Base-by-base conservation (phyloP, 129 eudicot genomes). In the Apium graveolens region DNA sequence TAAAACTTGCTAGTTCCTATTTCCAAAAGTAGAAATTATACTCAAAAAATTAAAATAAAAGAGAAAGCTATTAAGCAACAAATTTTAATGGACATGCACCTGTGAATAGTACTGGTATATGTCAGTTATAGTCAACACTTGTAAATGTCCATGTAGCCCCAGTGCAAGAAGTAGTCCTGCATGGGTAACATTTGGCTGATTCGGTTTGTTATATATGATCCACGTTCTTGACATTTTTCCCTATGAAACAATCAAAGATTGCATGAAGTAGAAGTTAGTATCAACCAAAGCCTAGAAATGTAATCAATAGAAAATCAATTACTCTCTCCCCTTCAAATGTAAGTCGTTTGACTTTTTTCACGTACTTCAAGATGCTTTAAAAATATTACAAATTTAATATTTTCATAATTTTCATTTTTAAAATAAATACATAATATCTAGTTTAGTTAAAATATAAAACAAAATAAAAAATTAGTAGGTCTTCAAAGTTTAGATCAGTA, bases 211-310 rank as follows among this genome's bases (percentile, higher is more conserved):
- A 83, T 95, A 95, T 44, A 79, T 76, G 46, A 95, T 95, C 99
- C 99, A 95, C 74, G 99, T 92, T 84, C 97, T 90, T 74, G 99
- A 90, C 96, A 92, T 86, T 87, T 91, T 95, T 17, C 94, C 97
- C 99, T 91, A 88, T 69, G 84, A 83, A 73, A 43, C 20, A 78
- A 68, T 78, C 38, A 65, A 66, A 41, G 48, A 55, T 77, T 55
- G 57, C 76, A 63, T 84, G 70, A 78, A 44, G 78, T 73, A 63
- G 17, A 82, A 78, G 69, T 81, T 70, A 79, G 76, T 18, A 72
- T 41, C 29, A 42, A n/a, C 29, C 20, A 41, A 38, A 41, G 51
- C 24, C 35, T n/a, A 27, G 51, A 74, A 34, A 69, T 74, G 43
- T 14, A 20, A 76, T 63, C 60, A 43, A 27, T 24, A 78, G 70